These are phyloP conservation scores for Pilasporangium apinafurcum DNA, from an alignment of 352 stramenopile genomes.

Conservation along the genomic window DNA sequence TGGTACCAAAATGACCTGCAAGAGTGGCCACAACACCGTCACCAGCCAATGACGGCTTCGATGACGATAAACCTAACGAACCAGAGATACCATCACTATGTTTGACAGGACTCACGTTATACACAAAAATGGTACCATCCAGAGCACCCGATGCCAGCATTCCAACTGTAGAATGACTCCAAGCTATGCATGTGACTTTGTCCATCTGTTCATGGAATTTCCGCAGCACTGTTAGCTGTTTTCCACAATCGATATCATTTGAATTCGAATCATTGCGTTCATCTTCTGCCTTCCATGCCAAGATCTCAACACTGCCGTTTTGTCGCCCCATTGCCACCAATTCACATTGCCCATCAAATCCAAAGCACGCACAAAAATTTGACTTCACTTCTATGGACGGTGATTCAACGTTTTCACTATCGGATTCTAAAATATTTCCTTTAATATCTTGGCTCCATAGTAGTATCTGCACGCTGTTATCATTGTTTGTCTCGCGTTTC, in stretches of 20 bases:
- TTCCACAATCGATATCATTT: no score
- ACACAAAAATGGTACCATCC: slow-evolving; percentile 53
- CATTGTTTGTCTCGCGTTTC: slow-evolving; percentile 10
- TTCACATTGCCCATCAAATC: slow-evolving; percentile 15
- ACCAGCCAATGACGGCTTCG: neutral
- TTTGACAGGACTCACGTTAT: slow-evolving; percentile 6
- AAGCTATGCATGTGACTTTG: slow-evolving; percentile 27
- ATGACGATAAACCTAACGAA: no score
- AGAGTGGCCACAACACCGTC: slow-evolving; percentile 16
- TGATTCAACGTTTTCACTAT: slow-evolving; percentile 17
- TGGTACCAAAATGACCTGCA: slow-evolving; percentile 22
- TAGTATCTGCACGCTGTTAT: slow-evolving; percentile 7
- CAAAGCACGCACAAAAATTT: slow-evolving; percentile 14
- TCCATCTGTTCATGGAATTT: slow-evolving; percentile 56
- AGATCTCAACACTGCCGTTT: slow-evolving; percentile 46
- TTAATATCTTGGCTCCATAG: slow-evolving; percentile 46
- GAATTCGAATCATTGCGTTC: no score
- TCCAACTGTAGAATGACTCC: slow-evolving; percentile 10
- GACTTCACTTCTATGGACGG: slow-evolving; percentile 13
- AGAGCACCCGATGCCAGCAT: slow-evolving; percentile 41
- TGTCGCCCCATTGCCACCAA: slow-evolving; percentile 27
- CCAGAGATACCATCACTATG: neutral
- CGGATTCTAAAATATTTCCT: slow-evolving; percentile 27
- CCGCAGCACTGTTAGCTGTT: no score
- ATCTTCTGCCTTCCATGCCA: neutral